Conservation (phyloP, 768 basidiomycete genomes). For the Suillus cothurnatus region DNA sequence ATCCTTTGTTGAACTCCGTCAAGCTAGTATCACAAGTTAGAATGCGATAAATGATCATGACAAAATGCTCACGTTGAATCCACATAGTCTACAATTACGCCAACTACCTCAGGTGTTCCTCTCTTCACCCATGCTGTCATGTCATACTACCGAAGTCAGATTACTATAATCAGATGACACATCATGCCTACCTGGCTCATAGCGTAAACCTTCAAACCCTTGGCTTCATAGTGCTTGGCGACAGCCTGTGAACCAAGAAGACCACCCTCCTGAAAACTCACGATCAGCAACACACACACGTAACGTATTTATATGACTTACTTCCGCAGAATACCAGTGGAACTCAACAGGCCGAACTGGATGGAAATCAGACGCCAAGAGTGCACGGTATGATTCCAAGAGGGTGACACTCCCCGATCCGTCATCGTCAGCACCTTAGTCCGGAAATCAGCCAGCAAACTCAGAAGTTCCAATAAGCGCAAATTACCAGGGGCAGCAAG, state of each 20-base stretch:
- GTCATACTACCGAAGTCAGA: conserved; percentile 61
- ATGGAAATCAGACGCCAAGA: conserved; percentile 43
- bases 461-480: background rate
- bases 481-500: conserved; percentile 69
- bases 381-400: conserved; percentile 45
- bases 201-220: conserved; percentile 23
- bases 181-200: conserved; percentile 33
- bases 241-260: conserved; percentile 90
- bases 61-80: conserved; percentile 53
- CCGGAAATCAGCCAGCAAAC: background rate
- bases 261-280: conserved; percentile 60
- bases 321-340: conserved; percentile 52
- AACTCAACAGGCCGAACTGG: conserved; percentile 48
- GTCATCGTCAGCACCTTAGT: conserved; percentile 45
- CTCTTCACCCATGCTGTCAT: conserved; percentile 95
- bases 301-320: conserved; percentile 15
- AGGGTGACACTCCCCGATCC: conserved; percentile 49
- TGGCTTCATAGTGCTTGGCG: conserved; percentile 66
- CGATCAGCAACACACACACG: conserved; percentile 5
- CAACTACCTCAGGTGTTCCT: conserved; percentile 77
- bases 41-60: conserved; percentile 29
- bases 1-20: conserved; percentile 76
- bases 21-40: conserved; percentile 48
- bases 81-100: conserved; percentile 83
- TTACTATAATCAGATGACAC: background rate